Percentiles rank a stretch among this genome's conserved stretches.
Evolutionary conservation across 2,329 filamentous ascomycete species (phyloP).

Genomic region (Penicillium occitanis): DNA sequence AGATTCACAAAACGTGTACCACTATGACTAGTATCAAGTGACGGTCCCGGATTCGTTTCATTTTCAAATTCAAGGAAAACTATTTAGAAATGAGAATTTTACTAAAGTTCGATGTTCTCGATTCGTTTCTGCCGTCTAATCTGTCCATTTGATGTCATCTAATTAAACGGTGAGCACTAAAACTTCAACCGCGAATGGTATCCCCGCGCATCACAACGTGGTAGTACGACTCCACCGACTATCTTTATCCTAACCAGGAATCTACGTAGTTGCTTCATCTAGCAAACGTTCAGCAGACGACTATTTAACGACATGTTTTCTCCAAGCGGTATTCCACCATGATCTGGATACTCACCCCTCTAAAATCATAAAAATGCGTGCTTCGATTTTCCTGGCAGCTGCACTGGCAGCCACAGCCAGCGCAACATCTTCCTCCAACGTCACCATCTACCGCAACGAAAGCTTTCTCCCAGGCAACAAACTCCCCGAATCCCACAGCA

Average conservation of each 20-base stretch:
- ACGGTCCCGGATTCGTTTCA: not conserved
- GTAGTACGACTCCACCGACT: not conserved
- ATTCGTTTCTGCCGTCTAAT: not conserved
- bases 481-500: constrained; percentile 28
- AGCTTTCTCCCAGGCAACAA: constrained; percentile 25
- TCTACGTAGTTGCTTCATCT: not conserved
- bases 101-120: not conserved
- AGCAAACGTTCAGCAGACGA: not conserved
- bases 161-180: constrained; percentile 1
- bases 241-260: not conserved
- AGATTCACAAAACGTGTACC: not conserved
- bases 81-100: not conserved
- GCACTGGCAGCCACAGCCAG: constrained; percentile 17
- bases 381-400: constrained; percentile 17
- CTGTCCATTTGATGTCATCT: not conserved
- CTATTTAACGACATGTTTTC: not conserved
- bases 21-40: not conserved
- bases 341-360: not conserved
- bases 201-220: constrained; percentile 13
- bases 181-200: constrained; percentile 7
- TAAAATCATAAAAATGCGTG: constrained; percentile 21
- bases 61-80: not conserved
- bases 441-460: constrained; percentile 26
- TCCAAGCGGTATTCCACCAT: not conserved
- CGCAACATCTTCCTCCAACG: constrained; percentile 22